Percentiles rank a stretch among this genome's conserved stretches.
Evolutionary conservation across 73 alveolate genomes (phyloP).

Genomic region (Paraurostyla sp.): DNA sequence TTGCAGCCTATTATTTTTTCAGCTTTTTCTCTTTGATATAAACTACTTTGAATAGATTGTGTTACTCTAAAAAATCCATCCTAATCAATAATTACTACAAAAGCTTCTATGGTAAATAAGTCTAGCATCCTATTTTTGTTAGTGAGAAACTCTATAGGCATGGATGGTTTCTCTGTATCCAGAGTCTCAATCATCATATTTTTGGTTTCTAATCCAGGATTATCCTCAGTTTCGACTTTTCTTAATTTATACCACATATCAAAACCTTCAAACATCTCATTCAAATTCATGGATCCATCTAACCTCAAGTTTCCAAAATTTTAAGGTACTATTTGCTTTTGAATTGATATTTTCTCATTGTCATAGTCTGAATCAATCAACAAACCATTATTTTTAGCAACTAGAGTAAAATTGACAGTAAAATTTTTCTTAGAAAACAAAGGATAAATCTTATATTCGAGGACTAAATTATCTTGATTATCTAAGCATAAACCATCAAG

Average conservation of each 20-base stretch:
- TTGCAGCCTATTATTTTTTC: background rate
- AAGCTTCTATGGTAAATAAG: background rate
- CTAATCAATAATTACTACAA: background rate
- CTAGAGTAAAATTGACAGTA: too few species aligned
- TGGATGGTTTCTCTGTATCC: background rate
- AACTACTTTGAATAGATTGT: background rate
- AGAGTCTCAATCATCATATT: background rate
- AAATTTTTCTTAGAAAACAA: too few species aligned
- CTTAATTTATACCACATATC: conserved; percentile 15
- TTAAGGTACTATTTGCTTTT: background rate
- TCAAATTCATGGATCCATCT: background rate
- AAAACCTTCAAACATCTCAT: conserved; percentile 12
- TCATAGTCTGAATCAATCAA: background rate
- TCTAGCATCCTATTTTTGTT: background rate
- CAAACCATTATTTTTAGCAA: conserved; percentile 28
- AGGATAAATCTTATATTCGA: too few species aligned
- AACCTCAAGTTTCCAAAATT: background rate
- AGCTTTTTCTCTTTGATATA: background rate
- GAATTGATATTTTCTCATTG: background rate
- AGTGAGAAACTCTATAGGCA: background rate
- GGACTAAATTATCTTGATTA: too few species aligned
- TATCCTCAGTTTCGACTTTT: background rate
- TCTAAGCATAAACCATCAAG: too few species aligned
- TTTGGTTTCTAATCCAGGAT: background rate
- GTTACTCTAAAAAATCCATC: conserved; percentile 1